Percentiles rank a stretch among this genome's conserved stretches.
These are phyloP conservation scores for Amanita inopinata DNA, from an alignment of 768 basidiomycete genomes.

Conservation along the genomic window DNA sequence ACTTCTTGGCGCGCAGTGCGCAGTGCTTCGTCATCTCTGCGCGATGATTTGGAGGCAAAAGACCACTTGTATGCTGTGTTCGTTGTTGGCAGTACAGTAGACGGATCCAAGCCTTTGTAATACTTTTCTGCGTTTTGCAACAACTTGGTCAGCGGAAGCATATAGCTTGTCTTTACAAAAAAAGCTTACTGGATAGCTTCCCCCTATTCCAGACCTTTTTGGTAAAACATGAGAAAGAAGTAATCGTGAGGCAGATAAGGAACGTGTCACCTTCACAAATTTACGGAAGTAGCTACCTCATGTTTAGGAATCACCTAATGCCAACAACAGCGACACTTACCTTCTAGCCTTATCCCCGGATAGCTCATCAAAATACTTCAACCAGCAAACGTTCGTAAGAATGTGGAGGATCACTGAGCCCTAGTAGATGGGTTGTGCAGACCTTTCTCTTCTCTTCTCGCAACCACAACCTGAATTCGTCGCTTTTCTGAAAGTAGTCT, in stretches of 20 bases:
- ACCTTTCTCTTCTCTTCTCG: conserved; percentile 54
- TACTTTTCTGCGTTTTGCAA: conserved; percentile 16
- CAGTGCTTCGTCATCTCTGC: conserved; percentile 51
- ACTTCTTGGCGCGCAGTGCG: conserved; percentile 52
- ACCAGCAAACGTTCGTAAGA: conserved; percentile 1
- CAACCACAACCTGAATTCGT: conserved; percentile 83
- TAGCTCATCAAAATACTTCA: conserved; percentile 79
- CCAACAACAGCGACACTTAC: conserved; percentile 25
- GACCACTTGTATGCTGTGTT: conserved; percentile 87
- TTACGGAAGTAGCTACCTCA: conserved; percentile 76
- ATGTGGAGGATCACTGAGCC: conserved; percentile 7
- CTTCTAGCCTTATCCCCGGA: conserved; percentile 74
- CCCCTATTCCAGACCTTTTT: conserved; percentile 78
- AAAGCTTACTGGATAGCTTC: conserved; percentile 50
- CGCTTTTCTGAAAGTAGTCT: conserved; percentile 84
- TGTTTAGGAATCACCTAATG: conserved; percentile 20
- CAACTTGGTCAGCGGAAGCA: conserved; percentile 7
- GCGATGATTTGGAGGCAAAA: conserved; percentile 59
- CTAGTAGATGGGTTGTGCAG: conserved; percentile 14
- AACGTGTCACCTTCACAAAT: conserved; percentile 60
- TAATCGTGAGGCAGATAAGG: background rate
- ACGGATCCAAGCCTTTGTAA: conserved; percentile 50
- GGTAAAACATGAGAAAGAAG: conserved; percentile 4
- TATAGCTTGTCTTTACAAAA: too few species aligned
- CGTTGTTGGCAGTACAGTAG: conserved; percentile 44